Percentiles rank a stretch among this genome's conserved stretches.
These are phyloP conservation scores for Orbilia javanica DNA, from an alignment of 2,329 filamentous ascomycete species.

Conservation along the genomic window DNA sequence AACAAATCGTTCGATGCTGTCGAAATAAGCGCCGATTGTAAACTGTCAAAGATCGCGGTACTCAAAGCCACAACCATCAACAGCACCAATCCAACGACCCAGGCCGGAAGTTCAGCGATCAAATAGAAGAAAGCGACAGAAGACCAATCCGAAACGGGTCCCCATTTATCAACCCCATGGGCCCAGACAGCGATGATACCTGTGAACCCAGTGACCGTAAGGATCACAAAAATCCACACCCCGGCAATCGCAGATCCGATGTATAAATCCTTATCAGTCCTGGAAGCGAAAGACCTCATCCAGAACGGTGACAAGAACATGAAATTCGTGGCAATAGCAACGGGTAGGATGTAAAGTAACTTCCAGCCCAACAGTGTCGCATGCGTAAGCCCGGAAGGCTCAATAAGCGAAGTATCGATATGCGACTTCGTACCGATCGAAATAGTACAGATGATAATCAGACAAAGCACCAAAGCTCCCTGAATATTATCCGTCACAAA, in stretches of 20 bases:
- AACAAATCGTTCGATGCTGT: conserved; percentile 86
- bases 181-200: conserved; percentile 84
- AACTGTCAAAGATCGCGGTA: conserved; percentile 82
- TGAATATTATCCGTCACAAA: conserved; percentile 88
- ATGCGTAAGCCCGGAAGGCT: conserved; percentile 77
- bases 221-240: conserved; percentile 75
- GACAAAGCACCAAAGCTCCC: conserved; percentile 79
- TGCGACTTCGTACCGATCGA: conserved; percentile 81
- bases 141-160: conserved; percentile 72
- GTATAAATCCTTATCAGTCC: conserved; percentile 81
- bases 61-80: conserved; percentile 83
- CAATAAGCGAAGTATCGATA: conserved; percentile 77
- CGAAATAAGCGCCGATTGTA: conserved; percentile 88
- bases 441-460: conserved; percentile 81
- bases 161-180: conserved; percentile 70
- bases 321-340: conserved; percentile 85
- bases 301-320: conserved; percentile 85
- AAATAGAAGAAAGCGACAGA: conserved; percentile 81
- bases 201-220: conserved; percentile 78
- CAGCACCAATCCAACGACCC: conserved; percentile 85
- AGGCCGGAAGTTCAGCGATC: conserved; percentile 77
- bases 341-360: conserved; percentile 83
- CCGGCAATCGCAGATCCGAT: conserved; percentile 79
- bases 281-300: conserved; percentile 84
- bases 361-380: conserved; percentile 83